Evolutionary conservation across 2,329 filamentous ascomycete species (phyloP), one percentile per base, ranked within the genome.

Genomic region (Amauroascus verrucosus): DNA sequence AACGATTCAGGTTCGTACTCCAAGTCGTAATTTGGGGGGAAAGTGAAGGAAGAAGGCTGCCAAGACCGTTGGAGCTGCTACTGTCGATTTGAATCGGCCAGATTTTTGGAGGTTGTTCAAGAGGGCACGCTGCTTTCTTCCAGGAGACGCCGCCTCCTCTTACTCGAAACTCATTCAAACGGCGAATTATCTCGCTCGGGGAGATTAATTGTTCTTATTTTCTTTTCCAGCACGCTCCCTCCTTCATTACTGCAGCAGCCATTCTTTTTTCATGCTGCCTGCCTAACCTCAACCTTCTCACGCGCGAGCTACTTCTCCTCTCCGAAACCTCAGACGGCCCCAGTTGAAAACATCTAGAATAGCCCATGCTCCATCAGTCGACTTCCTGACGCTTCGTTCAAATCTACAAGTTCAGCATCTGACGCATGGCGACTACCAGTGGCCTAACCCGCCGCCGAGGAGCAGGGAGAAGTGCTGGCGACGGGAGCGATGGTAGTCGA

Each of bases 361-460:
- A 40, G 43, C 47, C 45, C 45, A 55, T 57, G 47, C 48, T 53
- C 41, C 37, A 37, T 30, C 43, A 48, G 28, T 20, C 56, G 47
- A 35, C 48, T 52, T 54, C 44, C 51, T 57, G 54, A 55, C 44
- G 43, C 51, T 53, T 41, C 55, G 53, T 37, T 6, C 14, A 43
- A 7, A 48, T 28, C 41, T 28, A 26, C 22, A 40, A 20, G 18
- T 14, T 46, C 35, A 35, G 13, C 35, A 40, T 43, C 44, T 33
- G 24, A 48, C 54, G 55, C 62, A 84, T 84, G 81, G 78, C 79
- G 72, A 77, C 80, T 68, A 76, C 79, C 77, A 86, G 77, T 78
- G 87, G 80, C 77, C 80, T 79, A 77, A 86, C 77, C 72, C 77
- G 84, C 70, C 76, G 84, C 66, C 79, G 82, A 73, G 83, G 79